These are phyloP conservation scores for Fusarium algeriense DNA, from an alignment of 2,329 filamentous ascomycete species.

Conservation along the genomic window DNA sequence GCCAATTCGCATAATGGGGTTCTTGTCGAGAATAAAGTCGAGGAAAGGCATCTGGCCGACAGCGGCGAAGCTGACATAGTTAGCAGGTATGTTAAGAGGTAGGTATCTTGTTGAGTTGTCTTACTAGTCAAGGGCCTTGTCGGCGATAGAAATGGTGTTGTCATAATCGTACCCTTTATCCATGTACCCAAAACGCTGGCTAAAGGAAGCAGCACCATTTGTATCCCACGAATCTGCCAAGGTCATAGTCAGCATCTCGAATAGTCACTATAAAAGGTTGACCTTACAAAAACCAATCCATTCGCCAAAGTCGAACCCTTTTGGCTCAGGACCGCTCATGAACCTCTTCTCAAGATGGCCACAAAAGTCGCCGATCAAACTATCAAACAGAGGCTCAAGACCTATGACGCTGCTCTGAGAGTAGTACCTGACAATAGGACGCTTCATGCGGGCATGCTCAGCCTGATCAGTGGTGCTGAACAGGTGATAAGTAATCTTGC, in stretches of 20 bases:
- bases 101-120: neutral
- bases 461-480: constrained; percentile 43
- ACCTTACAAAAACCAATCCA: constrained; percentile 33
- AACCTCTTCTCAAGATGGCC: constrained; percentile 30
- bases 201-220: constrained; percentile 57
- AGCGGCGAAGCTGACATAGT: constrained; percentile 45
- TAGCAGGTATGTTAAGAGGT: no score
- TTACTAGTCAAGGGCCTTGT: constrained; percentile 43
- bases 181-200: constrained; percentile 57
- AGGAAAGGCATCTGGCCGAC: constrained; percentile 49
- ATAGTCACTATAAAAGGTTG: no score
- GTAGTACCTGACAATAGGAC: constrained; percentile 49
- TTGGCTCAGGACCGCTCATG: constrained; percentile 7
- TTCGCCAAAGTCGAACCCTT: constrained; percentile 25
- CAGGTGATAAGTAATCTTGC: constrained; percentile 43
- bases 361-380: constrained; percentile 45
- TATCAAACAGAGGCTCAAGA: constrained; percentile 47
- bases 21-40: constrained; percentile 48
- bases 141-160: constrained; percentile 51
- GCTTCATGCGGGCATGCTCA: constrained; percentile 40
- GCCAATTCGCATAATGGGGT: constrained; percentile 45
- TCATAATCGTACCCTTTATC: constrained; percentile 54
- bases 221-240: constrained; percentile 54
- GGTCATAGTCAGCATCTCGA: neutral
- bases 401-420: constrained; percentile 34